Conservation (phyloP, 2,329 filamentous ascomycete species). For the Diaporthe capsici region DNA sequence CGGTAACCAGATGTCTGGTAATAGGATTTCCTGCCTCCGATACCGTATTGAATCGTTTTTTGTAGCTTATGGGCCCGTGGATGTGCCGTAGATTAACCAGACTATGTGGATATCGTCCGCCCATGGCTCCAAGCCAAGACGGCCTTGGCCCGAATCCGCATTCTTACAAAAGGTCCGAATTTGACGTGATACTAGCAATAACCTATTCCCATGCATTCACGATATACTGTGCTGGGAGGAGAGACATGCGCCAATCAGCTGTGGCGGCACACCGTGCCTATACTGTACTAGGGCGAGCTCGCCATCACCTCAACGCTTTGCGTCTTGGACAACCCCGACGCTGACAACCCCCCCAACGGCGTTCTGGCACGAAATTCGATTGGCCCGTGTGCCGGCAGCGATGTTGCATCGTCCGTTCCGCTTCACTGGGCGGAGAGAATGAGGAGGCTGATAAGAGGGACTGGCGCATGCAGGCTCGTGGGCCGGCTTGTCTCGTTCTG, state of each 20-base stretch:
- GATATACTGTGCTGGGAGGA: neutral
- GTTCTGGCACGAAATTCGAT: neutral
- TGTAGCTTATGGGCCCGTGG: neutral
- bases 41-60: neutral
- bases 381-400: neutral
- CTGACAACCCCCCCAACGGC: neutral
- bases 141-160: neutral
- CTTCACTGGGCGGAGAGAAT: neutral
- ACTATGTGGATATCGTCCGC: neutral
- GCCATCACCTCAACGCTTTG: slow-evolving; percentile 8
- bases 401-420: slow-evolving; percentile 18
- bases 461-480: neutral
- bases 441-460: slow-evolving; percentile 8
- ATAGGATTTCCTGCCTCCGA: neutral
- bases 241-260: neutral
- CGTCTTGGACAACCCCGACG: neutral
- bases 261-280: neutral
- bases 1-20: neutral
- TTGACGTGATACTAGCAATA: neutral
- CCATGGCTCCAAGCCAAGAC: neutral
- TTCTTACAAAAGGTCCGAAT: neutral
- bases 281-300: slow-evolving; percentile 11
- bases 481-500: slow-evolving; percentile 10
- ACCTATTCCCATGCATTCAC: neutral
- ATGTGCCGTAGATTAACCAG: neutral